Percentiles rank a stretch among this genome's conserved stretches.
phyloP scores from a whole-genome alignment of 345 rosid genomes.

The Angophora floribunda region DNA sequence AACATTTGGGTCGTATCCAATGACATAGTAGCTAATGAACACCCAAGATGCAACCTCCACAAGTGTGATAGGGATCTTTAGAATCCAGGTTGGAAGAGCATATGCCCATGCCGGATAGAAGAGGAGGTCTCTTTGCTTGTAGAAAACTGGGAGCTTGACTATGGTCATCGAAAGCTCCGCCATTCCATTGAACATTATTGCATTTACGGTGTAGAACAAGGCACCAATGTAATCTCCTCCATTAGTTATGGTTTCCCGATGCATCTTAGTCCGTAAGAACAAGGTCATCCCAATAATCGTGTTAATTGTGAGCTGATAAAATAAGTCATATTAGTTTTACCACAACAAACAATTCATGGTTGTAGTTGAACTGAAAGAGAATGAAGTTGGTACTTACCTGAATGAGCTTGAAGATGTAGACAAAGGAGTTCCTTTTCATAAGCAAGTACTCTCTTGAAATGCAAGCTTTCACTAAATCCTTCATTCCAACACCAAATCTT shows the following conservation, averaged over 20 bases:
- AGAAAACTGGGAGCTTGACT: slow-evolving; percentile 37
- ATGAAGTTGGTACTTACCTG: slow-evolving; percentile 16
- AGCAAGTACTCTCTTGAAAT: slow-evolving; percentile 40
- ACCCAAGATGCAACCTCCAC: slow-evolving; percentile 33
- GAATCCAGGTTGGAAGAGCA: slow-evolving; percentile 39
- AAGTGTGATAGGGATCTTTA: slow-evolving; percentile 25
- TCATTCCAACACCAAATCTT: slow-evolving; percentile 36
- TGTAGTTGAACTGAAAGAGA: not conserved
- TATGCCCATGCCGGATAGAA: slow-evolving; percentile 43
- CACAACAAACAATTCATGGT: not conserved
- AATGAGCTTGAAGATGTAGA: slow-evolving; percentile 37
- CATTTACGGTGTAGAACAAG: slow-evolving; percentile 8
- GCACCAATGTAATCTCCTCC: slow-evolving; percentile 30
- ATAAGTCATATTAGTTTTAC: not conserved
- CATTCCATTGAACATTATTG: slow-evolving; percentile 20
- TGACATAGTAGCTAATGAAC: slow-evolving; percentile 23
- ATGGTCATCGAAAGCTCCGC: slow-evolving; percentile 28
- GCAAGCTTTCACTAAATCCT: slow-evolving; percentile 47
- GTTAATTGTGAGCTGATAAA: slow-evolving; percentile 3
- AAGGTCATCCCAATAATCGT: slow-evolving; percentile 22
- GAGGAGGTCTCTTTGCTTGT: slow-evolving; percentile 37
- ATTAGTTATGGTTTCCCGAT: not conserved
- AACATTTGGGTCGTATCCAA: slow-evolving; percentile 33
- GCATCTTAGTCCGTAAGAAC: slow-evolving; percentile 26
- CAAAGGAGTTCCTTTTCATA: slow-evolving; percentile 53